phyloP scores from a whole-genome alignment of 2,329 filamentous ascomycete species.

The Aspergillus sp. region DNA sequence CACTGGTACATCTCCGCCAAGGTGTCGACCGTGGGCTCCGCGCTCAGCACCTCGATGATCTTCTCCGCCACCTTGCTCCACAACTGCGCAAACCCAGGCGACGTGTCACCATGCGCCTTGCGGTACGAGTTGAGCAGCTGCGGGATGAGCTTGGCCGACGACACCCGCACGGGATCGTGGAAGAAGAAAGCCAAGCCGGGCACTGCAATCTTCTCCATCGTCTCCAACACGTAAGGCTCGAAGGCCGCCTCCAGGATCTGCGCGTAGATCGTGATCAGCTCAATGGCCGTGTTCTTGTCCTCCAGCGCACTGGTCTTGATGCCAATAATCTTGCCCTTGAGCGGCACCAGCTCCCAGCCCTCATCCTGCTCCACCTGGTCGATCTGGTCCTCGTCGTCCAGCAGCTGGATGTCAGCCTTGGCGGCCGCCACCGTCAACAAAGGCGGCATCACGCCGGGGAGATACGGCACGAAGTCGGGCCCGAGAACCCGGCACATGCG shows the following conservation, averaged over 20 bases:
- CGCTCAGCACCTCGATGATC: slow-evolving; percentile 86
- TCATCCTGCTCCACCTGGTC: slow-evolving; percentile 92
- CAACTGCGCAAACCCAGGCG: slow-evolving; percentile 73
- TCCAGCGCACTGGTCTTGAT: slow-evolving; percentile 97
- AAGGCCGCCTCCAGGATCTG: slow-evolving; percentile 93
- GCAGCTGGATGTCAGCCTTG: slow-evolving; percentile 93
- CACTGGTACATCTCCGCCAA: slow-evolving; percentile 99
- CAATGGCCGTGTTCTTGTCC: slow-evolving; percentile 99
- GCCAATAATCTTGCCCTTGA: slow-evolving; percentile 97
- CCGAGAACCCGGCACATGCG: slow-evolving; percentile 96
- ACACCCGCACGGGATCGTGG: slow-evolving; percentile 94
- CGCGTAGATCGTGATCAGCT: slow-evolving; percentile 94
- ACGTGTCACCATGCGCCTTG: slow-evolving; percentile 79
- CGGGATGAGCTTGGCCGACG: slow-evolving; percentile 91
- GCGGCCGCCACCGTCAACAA: slow-evolving; percentile 86
- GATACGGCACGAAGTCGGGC: slow-evolving; percentile 85
- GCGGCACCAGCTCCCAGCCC: slow-evolving; percentile 93
- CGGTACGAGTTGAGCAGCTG: slow-evolving; percentile 93
- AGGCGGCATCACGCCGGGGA: slow-evolving; percentile 91
- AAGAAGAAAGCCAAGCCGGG: slow-evolving; percentile 97
- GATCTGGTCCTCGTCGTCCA: slow-evolving; percentile 93
- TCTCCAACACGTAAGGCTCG: slow-evolving; percentile 84
- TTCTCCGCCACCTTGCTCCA: slow-evolving; percentile 87
- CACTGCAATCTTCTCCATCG: slow-evolving; percentile 94
- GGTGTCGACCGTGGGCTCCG: slow-evolving; percentile 93